phyloP scores from a whole-genome alignment of 352 stramenopile genomes.

The Pythium dissotocum region DNA sequence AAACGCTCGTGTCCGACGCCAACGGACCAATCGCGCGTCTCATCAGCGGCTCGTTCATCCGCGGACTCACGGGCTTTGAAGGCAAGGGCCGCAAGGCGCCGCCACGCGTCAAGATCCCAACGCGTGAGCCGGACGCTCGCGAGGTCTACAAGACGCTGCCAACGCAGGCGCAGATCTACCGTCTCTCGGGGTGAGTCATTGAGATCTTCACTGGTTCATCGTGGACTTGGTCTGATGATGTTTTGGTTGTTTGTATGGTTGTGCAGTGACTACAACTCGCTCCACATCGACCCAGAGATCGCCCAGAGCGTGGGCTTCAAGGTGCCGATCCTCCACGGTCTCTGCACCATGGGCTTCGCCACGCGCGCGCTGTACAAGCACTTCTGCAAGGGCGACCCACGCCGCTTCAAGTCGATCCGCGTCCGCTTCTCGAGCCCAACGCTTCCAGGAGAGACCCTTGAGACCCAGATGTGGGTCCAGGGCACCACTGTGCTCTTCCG shows the following conservation, averaged over 20 bases:
- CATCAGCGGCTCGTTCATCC: constrained; percentile 81
- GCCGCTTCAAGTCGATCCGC: constrained; percentile 83
- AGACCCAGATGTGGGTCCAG: constrained; percentile 81
- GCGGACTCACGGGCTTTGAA: constrained; percentile 74
- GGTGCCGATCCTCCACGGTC: constrained; percentile 91
- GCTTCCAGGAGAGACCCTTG: constrained; percentile 85
- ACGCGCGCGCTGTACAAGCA: constrained; percentile 77
- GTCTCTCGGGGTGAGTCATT: constrained; percentile 80
- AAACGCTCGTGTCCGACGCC: constrained; percentile 79
- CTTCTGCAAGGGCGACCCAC: constrained; percentile 70
- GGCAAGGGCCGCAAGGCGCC: constrained; percentile 66
- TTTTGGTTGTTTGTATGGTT: background rate
- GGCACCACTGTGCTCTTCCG: constrained; percentile 69
- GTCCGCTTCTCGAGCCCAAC: constrained; percentile 87
- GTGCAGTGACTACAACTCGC: constrained; percentile 92
- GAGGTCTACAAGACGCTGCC: constrained; percentile 69
- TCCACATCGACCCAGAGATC: constrained; percentile 92
- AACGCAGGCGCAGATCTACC: constrained; percentile 90
- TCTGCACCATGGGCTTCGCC: constrained; percentile 92
- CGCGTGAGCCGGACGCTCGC: constrained; percentile 61
- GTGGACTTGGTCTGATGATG: background rate
- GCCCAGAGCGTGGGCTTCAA: constrained; percentile 76
- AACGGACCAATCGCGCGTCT: constrained; percentile 65
- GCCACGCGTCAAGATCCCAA: constrained; percentile 72
- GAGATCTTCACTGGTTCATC: background rate